These are phyloP conservation scores for Tulasnella sp. DNA, from an alignment of 768 basidiomycete species.

Conservation along the genomic window DNA sequence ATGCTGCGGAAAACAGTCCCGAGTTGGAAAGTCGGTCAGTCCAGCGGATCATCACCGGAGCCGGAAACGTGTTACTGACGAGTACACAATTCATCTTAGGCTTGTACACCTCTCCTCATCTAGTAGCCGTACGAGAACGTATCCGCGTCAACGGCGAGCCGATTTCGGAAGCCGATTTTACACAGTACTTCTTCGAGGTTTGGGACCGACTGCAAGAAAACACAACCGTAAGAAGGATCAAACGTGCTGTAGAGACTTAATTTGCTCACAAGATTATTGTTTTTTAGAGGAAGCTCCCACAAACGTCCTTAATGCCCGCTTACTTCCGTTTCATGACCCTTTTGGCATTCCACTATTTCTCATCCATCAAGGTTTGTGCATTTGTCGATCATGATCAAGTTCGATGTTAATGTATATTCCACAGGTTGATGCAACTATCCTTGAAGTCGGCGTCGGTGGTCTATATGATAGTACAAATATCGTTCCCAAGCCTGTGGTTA, in stretches of 20 bases:
- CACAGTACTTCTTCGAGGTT: slow-evolving; percentile 92
- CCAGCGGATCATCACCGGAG: neutral
- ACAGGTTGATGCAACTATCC: slow-evolving; percentile 81
- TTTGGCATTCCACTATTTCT: slow-evolving; percentile 88
- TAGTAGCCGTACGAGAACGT: slow-evolving; percentile 93
- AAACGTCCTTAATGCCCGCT: slow-evolving; percentile 73
- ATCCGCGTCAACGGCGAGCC: slow-evolving; percentile 92
- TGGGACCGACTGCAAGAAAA: slow-evolving; percentile 82
- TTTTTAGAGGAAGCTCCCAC: slow-evolving; percentile 50
- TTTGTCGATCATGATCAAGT: neutral
- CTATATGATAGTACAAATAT: slow-evolving; percentile 94
- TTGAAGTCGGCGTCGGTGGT: slow-evolving; percentile 97
- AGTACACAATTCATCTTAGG: slow-evolving; percentile 52
- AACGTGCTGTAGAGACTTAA: neutral
- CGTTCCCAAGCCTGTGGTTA: slow-evolving; percentile 85
- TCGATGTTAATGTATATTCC: slow-evolving; percentile 8
- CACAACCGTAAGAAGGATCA: slow-evolving; percentile 53
- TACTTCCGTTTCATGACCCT: slow-evolving; percentile 96
- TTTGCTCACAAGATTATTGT: slow-evolving; percentile 39
- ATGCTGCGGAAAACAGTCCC: slow-evolving; percentile 78
- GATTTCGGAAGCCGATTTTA: slow-evolving; percentile 83
- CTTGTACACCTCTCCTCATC: slow-evolving; percentile 94
- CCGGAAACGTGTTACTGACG: slow-evolving; percentile 1
- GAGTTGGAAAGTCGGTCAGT: slow-evolving; percentile 78
- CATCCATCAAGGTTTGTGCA: slow-evolving; percentile 60